Evolutionary conservation across 768 basidiomycete genomes (phyloP).

Genomic region (Auriscalpium microsporum): DNA sequence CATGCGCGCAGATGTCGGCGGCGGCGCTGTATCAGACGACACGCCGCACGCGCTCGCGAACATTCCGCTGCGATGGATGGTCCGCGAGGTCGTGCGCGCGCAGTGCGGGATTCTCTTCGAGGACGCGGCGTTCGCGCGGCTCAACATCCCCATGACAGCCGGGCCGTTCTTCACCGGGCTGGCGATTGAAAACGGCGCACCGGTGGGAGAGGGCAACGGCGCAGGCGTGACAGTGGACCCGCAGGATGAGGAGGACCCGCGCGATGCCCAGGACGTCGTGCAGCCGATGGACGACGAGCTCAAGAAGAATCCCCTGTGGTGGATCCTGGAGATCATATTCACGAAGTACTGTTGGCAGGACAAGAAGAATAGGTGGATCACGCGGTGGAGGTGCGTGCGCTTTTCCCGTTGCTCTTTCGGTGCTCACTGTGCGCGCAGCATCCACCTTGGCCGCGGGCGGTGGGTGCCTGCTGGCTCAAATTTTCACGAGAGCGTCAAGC

Average conservation of each 20-base stretch:
- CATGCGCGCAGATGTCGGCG: constrained; percentile 9
- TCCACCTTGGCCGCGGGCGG: constrained; percentile 53
- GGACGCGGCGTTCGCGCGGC: constrained; percentile 1
- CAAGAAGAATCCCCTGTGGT: constrained; percentile 41
- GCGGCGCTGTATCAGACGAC: constrained; percentile 2
- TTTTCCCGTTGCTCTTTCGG: not conserved
- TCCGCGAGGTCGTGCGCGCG: constrained; percentile 5
- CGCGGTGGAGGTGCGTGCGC: constrained; percentile 42
- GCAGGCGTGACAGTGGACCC: not conserved
- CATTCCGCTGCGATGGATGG: constrained; percentile 14
- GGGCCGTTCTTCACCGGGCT: not conserved
- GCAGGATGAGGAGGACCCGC: not conserved
- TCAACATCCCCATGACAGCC: constrained; percentile 3
- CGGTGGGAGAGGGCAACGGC: not conserved
- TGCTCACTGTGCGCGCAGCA: constrained; percentile 22
- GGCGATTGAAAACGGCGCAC: not conserved
- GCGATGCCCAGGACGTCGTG: constrained; percentile 26
- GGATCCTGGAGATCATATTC: constrained; percentile 66
- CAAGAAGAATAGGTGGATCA: constrained; percentile 43
- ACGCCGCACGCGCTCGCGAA: constrained; percentile 5
- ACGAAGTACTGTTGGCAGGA: constrained; percentile 50
- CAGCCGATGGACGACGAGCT: constrained; percentile 49
- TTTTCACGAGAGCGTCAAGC: constrained; percentile 57
- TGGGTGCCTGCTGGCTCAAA: constrained; percentile 39
- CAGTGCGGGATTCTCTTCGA: constrained; percentile 7